Evolutionary conservation across 2,329 filamentous ascomycete species (phyloP).

Genomic region (Zelopaecilomyces penicillatus): DNA sequence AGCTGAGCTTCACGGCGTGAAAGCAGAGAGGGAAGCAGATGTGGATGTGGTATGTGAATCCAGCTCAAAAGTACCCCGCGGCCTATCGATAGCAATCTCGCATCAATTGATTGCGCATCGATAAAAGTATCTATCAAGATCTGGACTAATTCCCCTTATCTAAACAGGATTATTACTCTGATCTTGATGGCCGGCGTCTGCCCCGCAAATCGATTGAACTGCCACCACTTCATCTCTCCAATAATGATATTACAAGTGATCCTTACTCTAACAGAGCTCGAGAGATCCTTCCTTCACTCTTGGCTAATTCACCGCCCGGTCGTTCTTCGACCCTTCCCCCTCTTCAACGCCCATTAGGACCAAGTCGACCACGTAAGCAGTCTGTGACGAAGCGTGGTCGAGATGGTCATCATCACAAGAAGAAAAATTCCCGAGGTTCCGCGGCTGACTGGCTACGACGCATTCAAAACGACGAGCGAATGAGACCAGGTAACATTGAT

Average conservation of each 20-base stretch:
- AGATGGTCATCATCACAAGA: conserved; percentile 64
- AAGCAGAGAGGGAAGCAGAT: conserved; percentile 69
- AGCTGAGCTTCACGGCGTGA: conserved; percentile 72
- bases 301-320: conserved; percentile 73
- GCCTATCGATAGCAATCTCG: conserved; percentile 16
- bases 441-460: conserved; percentile 58
- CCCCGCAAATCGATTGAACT: conserved; percentile 63
- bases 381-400: conserved; percentile 75
- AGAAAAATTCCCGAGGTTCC: conserved; percentile 62
- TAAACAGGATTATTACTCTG: conserved; percentile 57
- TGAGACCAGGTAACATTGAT: conserved; percentile 59
- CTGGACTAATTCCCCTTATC: neutral
- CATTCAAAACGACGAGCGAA: conserved; percentile 53
- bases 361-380: conserved; percentile 70
- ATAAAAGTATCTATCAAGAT: conserved; percentile 1
- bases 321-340: conserved; percentile 84
- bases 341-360: conserved; percentile 63
- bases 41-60: conserved; percentile 58
- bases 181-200: conserved; percentile 56
- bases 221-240: conserved; percentile 55
- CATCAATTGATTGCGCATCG: neutral
- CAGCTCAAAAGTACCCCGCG: conserved; percentile 14
- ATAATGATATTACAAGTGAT: conserved; percentile 62
- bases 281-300: conserved; percentile 74
- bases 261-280: conserved; percentile 58